Percentiles rank a stretch among this genome's conserved stretches.
These are phyloP conservation scores for Cunninghamia lanceolata DNA, from an alignment of 75 land plant genomes.

Conservation along the genomic window DNA sequence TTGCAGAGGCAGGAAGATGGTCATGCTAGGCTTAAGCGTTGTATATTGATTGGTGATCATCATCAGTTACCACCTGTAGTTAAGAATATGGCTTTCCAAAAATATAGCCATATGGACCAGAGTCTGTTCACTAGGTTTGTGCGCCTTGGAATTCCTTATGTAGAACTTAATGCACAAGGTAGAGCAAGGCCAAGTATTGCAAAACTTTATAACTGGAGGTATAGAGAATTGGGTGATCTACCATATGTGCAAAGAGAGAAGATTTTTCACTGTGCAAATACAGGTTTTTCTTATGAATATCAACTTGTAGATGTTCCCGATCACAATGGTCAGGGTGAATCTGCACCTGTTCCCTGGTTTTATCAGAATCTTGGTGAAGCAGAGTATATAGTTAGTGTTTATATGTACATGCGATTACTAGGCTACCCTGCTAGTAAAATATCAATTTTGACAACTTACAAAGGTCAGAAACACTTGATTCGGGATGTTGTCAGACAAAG, in stretches of 20 bases:
- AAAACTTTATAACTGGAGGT: slow-evolving; percentile 96
- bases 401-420: slow-evolving; percentile 89
- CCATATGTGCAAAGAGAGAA: slow-evolving; percentile 63
- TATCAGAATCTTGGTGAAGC: slow-evolving; percentile 99
- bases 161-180: slow-evolving; percentile 99
- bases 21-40: slow-evolving; percentile 91
- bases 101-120: slow-evolving; percentile 99
- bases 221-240: slow-evolving; percentile 88
- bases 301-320: slow-evolving; percentile 96
- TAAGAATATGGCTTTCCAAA: slow-evolving; percentile 99
- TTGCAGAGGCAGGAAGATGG: slow-evolving; percentile 99
- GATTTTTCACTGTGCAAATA: slow-evolving; percentile 78
- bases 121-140: slow-evolving; percentile 97
- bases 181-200: slow-evolving; percentile 97
- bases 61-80: slow-evolving; percentile 99
- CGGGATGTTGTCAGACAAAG: slow-evolving; percentile 89
- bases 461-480: slow-evolving; percentile 96
- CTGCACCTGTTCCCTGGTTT: slow-evolving; percentile 91
- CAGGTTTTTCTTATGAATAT: slow-evolving; percentile 92
- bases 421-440: slow-evolving; percentile 98
- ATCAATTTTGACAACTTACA: slow-evolving; percentile 94
- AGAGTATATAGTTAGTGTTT: slow-evolving; percentile 94
- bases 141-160: slow-evolving; percentile 91
- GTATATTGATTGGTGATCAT: slow-evolving; percentile 98
- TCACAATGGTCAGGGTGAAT: slow-evolving; percentile 84